Percentiles rank a stretch among this genome's conserved stretches.
These are phyloP conservation scores for Tinospora cordifolia DNA, from an alignment of 164 flowering plant genomes.

Conservation along the genomic window DNA sequence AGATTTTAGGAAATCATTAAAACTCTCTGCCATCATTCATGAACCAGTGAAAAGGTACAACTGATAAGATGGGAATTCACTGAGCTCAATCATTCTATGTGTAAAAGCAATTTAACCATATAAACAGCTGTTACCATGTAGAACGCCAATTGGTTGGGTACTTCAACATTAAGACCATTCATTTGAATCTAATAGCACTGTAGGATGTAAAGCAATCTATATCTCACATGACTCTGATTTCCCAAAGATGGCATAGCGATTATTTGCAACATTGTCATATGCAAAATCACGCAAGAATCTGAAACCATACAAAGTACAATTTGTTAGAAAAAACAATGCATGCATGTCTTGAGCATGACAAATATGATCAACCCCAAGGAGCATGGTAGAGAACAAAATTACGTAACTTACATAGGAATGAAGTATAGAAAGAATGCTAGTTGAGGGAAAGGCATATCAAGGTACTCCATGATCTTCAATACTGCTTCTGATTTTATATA, in stretches of 20 bases:
- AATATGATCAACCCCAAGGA: background rate
- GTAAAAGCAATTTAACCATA: too few relatives aligned
- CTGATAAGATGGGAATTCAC: too few relatives aligned
- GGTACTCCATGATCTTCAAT: slow-evolving; percentile 84
- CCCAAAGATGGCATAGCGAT: slow-evolving; percentile 74
- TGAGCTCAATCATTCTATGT: too few relatives aligned
- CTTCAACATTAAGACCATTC: too few relatives aligned
- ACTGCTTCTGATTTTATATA: slow-evolving; percentile 94
- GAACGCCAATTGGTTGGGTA: too few relatives aligned
- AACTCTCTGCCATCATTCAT: too few relatives aligned
- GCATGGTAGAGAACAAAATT: too few relatives aligned
- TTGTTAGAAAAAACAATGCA: background rate
- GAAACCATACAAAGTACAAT: slow-evolving; percentile 16
- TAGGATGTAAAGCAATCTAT: slow-evolving; percentile 12
- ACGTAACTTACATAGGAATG: slow-evolving; percentile 70
- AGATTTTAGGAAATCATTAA: too few relatives aligned
- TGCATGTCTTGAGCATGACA: background rate
- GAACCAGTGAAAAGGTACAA: too few relatives aligned
- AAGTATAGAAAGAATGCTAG: slow-evolving; percentile 53
- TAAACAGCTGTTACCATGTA: too few relatives aligned
- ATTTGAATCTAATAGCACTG: too few relatives aligned
- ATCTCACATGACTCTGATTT: slow-evolving; percentile 82
- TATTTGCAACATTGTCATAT: slow-evolving; percentile 83
- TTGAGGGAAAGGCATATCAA: slow-evolving; percentile 59
- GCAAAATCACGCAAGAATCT: slow-evolving; percentile 71